Conservation (phyloP, 2,329 filamentous ascomycete genomes). For the Nothophoma quercina region DNA sequence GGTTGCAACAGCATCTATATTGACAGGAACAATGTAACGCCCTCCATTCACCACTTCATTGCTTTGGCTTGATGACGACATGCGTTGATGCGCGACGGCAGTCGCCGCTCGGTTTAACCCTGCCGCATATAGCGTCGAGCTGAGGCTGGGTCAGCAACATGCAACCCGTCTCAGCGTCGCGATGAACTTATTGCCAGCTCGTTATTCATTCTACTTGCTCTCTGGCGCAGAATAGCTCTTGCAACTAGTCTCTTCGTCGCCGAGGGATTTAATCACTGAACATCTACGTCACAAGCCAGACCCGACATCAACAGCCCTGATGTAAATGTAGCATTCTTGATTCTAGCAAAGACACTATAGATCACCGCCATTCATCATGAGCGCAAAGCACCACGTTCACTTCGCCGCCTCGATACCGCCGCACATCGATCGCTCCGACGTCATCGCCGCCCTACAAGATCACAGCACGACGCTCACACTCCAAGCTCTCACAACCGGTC, state of each 20-base stretch:
- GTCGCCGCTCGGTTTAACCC: neutral
- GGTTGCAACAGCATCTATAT: too few species aligned
- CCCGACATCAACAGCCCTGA: neutral
- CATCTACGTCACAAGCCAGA: too few species aligned
- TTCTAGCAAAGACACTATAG: too few species aligned
- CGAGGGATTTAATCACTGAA: too few species aligned
- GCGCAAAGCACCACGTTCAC: constrained; percentile 44
- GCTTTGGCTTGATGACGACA: neutral
- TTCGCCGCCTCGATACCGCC: constrained; percentile 39
- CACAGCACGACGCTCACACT: constrained; percentile 44
- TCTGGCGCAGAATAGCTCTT: too few species aligned
- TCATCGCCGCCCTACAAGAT: constrained; percentile 45
- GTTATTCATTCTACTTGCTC: too few species aligned
- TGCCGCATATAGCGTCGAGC: constrained; percentile 5
- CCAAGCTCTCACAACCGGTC: constrained; percentile 42
- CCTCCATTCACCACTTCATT: neutral
- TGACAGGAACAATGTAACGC: too few species aligned
- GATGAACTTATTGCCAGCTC: too few species aligned
- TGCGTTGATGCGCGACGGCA: neutral
- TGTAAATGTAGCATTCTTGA: too few species aligned
- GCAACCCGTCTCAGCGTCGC: neutral
- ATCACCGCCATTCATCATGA: too few species aligned
- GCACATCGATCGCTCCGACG: constrained; percentile 31
- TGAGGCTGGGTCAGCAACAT: constrained; percentile 11
- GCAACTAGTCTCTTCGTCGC: too few species aligned